A percentile compares a stretch with the other conserved stretches of the same genome.
These are phyloP conservation scores for Nothophoma quercina DNA, from an alignment of 2,329 filamentous ascomycete genomes.

Conservation along the genomic window DNA sequence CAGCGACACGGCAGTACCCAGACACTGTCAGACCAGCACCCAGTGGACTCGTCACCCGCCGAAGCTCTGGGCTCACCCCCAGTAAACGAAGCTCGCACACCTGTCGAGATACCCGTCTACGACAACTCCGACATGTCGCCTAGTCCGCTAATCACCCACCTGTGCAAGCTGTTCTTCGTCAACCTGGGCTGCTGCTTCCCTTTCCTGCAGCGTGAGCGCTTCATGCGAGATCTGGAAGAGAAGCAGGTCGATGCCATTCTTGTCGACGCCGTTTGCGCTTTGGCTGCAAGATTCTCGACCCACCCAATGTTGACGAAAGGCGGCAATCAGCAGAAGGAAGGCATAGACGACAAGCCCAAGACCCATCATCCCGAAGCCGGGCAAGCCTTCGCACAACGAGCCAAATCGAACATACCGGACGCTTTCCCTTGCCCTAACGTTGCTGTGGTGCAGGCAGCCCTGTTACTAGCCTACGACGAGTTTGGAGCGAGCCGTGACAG, in stretches of 20 bases:
- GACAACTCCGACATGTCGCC: constrained; percentile 77
- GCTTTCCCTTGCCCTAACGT: constrained; percentile 84
- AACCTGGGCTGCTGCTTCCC: constrained; percentile 87
- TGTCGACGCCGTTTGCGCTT: constrained; percentile 83
- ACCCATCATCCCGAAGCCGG: constrained; percentile 70
- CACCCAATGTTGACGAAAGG: constrained; percentile 60
- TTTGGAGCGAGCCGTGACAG: constrained; percentile 90
- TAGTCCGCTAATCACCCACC: constrained; percentile 75
- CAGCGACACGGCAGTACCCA: constrained; percentile 66
- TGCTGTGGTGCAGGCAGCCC: constrained; percentile 81
- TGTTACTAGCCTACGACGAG: constrained; percentile 86
- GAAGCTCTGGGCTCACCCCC: constrained; percentile 40
- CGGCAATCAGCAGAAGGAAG: constrained; percentile 55
- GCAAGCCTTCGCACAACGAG: constrained; percentile 78
- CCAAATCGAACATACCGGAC: constrained; percentile 82
- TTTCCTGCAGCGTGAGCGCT: constrained; percentile 76
- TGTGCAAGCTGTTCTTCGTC: constrained; percentile 81
- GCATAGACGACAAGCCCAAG: constrained; percentile 26
- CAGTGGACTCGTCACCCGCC: constrained; percentile 47
- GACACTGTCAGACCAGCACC: constrained; percentile 60
- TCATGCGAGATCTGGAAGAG: constrained; percentile 77
- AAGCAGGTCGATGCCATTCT: constrained; percentile 84
- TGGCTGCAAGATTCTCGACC: constrained; percentile 80
- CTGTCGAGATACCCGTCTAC: constrained; percentile 69
- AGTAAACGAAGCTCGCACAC: constrained; percentile 52